Conservation (phyloP, 2,329 filamentous ascomycete genomes). For the Coniella lustricola region DNA sequence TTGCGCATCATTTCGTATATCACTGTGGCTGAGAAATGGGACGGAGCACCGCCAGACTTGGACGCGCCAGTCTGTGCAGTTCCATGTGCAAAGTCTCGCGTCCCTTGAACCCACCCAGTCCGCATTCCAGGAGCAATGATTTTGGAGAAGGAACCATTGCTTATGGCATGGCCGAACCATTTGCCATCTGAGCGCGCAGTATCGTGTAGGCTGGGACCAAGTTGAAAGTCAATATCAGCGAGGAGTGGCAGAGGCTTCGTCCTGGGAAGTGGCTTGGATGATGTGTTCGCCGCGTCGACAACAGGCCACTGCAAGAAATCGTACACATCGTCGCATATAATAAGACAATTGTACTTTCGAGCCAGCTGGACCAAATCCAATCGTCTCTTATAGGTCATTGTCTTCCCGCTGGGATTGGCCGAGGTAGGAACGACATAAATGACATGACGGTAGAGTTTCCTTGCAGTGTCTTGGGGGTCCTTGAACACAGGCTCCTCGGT, state of each 20-base stretch:
- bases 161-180: constrained; percentile 69
- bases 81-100: constrained; percentile 44
- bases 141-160: constrained; percentile 89
- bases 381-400: constrained; percentile 65
- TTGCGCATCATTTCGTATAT: constrained; percentile 40
- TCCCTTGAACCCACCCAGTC: constrained; percentile 82
- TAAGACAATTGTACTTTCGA: constrained; percentile 69
- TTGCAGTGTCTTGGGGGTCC: constrained; percentile 36
- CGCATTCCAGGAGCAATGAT: constrained; percentile 73
- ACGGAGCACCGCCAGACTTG: constrained; percentile 50
- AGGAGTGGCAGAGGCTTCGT: constrained; percentile 59
- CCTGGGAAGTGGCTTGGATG: constrained; percentile 30
- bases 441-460: constrained; percentile 78
- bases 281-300: constrained; percentile 10
- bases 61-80: constrained; percentile 47
- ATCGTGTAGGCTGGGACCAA: constrained; percentile 42
- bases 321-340: constrained; percentile 89
- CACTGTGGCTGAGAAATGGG: constrained; percentile 42
- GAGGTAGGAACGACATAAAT: constrained; percentile 87
- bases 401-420: constrained; percentile 79
- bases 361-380: constrained; percentile 67
- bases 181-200: constrained; percentile 30
- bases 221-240: constrained; percentile 66
- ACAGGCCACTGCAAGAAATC: constrained; percentile 79
- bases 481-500: constrained; percentile 33